Base-by-base conservation (phyloP, 2,329 filamentous ascomycete genomes). In the Cryphonectria carpinicola region DNA sequence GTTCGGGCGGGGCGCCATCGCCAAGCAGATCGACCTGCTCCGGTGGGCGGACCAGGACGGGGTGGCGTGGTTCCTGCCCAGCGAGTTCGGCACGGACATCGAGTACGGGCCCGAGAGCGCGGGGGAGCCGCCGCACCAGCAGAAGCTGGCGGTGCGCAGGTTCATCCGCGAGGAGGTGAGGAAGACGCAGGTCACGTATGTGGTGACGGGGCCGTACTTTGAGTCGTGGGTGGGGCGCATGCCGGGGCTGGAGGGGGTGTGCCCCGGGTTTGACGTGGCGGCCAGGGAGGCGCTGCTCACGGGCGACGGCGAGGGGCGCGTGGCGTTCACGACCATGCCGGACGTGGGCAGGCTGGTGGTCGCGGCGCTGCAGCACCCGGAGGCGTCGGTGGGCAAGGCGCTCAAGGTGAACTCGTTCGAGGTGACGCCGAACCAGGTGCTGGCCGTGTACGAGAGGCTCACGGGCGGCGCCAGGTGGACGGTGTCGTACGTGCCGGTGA, bases 341-440 rank as follows among this genome's bases (percentile, higher is more conserved):
- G 92, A 94, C 75, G 90, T 93, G 13, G 92, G 91, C 5, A 89
- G 87, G 69, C 84, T 91, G 35, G 84, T 93, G 1, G 87, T 89
- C 1, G 88, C 88, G 0, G 86, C 90, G 0, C 83, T 93, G 19
- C 83, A 82, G 22, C 86, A 90, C 70, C 87, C 88, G 3, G 79
- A 85, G 13, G 82, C 79, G 7, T 83, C 87, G 0, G 83, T 83
- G 46, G 87, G 87, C 73, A 85, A 86, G 67, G 85, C 87, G 0
- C 80, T 93, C 46, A 90, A 88, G 70, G 89, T 93, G 1, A 91
- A 93, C 76, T 93, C 91, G 0, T 94, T 93, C 74, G 90, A 90
- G 0, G 85, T 87, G 2, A 92, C 89, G 0, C 87, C 89, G 0
- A 84, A 87, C 11, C 80, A 88, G 37, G 89, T 93, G 28, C 77